Conservation (phyloP, 2,329 filamentous ascomycete species). For the Alternaria brassicicola region DNA sequence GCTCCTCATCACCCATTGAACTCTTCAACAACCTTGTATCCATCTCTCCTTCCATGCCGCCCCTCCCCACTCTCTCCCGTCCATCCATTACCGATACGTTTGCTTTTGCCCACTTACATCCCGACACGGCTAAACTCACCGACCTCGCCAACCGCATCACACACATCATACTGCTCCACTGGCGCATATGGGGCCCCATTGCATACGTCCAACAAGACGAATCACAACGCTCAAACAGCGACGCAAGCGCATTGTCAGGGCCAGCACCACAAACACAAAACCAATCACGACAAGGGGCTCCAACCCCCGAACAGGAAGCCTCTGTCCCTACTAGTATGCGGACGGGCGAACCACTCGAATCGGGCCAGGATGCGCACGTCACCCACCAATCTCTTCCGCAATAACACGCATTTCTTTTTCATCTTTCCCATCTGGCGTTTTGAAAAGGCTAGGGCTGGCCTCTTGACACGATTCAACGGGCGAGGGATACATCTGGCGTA, state of each 20-base stretch:
- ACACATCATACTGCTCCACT: conserved; percentile 85
- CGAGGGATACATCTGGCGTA: no score
- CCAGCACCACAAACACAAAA: background rate
- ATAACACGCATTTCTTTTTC: background rate
- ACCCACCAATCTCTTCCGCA: conserved; percentile 1
- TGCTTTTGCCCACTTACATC: conserved; percentile 15
- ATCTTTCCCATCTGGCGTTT: background rate
- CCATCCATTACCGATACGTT: conserved; percentile 34
- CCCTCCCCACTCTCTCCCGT: conserved; percentile 17
- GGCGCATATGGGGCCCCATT: conserved; percentile 83
- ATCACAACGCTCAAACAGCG: background rate
- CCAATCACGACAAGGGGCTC: background rate
- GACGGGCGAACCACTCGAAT: background rate
- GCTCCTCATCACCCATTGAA: conserved; percentile 49
- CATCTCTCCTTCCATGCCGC: conserved; percentile 17
- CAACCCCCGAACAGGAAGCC: background rate
- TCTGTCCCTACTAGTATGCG: background rate
- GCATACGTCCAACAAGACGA: conserved; percentile 61
- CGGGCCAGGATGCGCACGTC: background rate
- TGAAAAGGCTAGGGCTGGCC: no score
- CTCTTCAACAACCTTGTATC: conserved; percentile 53
- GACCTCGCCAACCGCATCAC: conserved; percentile 79
- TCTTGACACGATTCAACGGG: no score
- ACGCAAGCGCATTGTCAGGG: background rate
- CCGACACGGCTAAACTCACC: conserved; percentile 52